Percentiles rank a stretch among this genome's conserved stretches.
Evolutionary conservation across 139 green algal species (phyloP).

Genomic region (Chara braunii): DNA sequence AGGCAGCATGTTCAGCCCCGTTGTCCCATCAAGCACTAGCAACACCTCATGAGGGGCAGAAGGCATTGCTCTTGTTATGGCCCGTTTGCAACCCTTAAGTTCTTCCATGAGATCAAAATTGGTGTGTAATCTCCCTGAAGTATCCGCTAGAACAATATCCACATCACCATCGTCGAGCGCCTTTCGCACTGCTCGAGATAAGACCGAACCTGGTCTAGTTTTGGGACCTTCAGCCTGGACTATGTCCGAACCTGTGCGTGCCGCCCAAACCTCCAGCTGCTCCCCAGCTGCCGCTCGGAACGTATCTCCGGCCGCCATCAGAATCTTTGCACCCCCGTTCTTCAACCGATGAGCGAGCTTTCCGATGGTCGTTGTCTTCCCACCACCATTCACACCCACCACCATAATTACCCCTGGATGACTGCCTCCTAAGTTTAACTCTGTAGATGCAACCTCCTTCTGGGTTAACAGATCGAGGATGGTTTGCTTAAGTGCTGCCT

Average conservation of each 20-base stretch:
- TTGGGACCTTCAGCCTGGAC: conserved; percentile 7
- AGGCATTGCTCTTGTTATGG: conserved; percentile 41
- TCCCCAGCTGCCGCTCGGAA: conserved; percentile 90
- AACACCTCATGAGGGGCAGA: conserved; percentile 56
- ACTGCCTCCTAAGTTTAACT: conserved; percentile 18
- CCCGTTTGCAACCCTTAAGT: conserved; percentile 49
- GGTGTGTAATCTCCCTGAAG: background rate
- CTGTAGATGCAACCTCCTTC: conserved; percentile 3
- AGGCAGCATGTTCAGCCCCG: conserved; percentile 79
- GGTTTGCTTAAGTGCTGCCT: conserved; percentile 41
- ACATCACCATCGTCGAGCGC: conserved; percentile 24
- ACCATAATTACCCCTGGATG: conserved; percentile 35
- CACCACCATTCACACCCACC: conserved; percentile 89
- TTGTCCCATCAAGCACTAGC: conserved; percentile 88
- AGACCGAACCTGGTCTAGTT: conserved; percentile 23
- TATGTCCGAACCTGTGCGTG: conserved; percentile 53
- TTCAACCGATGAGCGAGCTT: conserved; percentile 75
- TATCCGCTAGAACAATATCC: background rate
- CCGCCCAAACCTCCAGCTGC: conserved; percentile 84
- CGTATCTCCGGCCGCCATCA: conserved; percentile 89
- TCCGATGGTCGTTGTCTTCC: conserved; percentile 93
- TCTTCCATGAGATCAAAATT: conserved; percentile 72
- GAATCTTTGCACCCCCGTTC: conserved; percentile 59
- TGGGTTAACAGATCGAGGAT: conserved; percentile 32
- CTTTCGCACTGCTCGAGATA: conserved; percentile 16